phyloP scores from a whole-genome alignment of 2,329 filamentous ascomycete species.

The Ophiosphaerella narmari region DNA sequence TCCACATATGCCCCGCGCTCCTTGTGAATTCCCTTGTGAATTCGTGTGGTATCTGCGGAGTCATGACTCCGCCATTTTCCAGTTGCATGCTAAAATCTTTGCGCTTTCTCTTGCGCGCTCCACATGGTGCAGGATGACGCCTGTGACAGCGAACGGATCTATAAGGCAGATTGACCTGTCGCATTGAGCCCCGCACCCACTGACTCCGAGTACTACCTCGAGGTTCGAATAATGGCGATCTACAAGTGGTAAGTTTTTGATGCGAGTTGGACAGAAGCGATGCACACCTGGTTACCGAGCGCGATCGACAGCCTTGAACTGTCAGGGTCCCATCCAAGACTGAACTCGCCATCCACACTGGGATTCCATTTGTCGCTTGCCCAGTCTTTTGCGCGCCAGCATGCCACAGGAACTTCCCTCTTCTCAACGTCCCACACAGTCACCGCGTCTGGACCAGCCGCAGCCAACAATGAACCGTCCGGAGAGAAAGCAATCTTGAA shows the following conservation, averaged over 20 bases:
- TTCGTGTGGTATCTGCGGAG: conserved; percentile 7
- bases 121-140: neutral
- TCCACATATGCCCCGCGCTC: conserved; percentile 25
- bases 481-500: conserved; percentile 52
- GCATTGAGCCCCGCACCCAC: neutral
- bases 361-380: conserved; percentile 37
- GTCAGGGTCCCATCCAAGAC: conserved; percentile 47
- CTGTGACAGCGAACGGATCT: neutral
- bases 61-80: neutral
- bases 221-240: conserved; percentile 43
- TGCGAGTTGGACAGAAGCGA: neutral
- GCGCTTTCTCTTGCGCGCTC: neutral
- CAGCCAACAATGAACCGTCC: conserved; percentile 49
- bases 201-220: conserved; percentile 22
- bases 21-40: conserved; percentile 24
- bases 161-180: neutral
- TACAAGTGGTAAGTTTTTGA: conserved; percentile 16
- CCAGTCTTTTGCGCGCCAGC: conserved; percentile 40
- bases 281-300: conserved; percentile 44
- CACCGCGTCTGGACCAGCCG: conserved; percentile 50
- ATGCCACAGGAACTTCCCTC: conserved; percentile 40
- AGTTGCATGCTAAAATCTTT: conserved; percentile 1
- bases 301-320: conserved; percentile 44
- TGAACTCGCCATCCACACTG: conserved; percentile 40
- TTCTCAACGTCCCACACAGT: conserved; percentile 51